A percentile compares a stretch with the other conserved stretches of the same genome.
These are phyloP conservation scores for Apiotrichum domesticum DNA, from an alignment of 1,284 basidiomycete species.

Conservation along the genomic window DNA sequence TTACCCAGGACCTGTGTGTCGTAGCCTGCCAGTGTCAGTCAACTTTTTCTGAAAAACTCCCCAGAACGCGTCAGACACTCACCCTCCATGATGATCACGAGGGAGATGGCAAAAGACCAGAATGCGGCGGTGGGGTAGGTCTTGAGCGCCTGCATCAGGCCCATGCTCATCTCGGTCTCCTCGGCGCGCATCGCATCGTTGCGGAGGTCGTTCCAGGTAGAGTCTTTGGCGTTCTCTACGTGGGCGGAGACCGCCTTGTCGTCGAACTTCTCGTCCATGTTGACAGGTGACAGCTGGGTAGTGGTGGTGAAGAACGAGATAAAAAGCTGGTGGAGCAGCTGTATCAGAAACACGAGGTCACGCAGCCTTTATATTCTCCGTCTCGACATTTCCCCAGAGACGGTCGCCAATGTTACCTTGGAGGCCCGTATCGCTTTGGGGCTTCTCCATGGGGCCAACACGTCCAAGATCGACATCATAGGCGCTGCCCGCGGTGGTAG, in stretches of 20 bases:
- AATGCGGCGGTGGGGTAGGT: constrained; percentile 15
- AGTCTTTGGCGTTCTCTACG: not conserved
- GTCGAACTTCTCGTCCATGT: not conserved
- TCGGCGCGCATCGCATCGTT: constrained; percentile 18
- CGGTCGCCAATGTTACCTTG: too few relatives aligned
- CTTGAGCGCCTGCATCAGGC: constrained; percentile 8
- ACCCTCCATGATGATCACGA: constrained; percentile 12
- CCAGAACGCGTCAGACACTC: not conserved
- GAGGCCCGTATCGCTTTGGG: too few relatives aligned
- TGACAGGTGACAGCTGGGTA: too few relatives aligned
- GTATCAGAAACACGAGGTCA: too few relatives aligned
- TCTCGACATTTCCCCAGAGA: too few relatives aligned
- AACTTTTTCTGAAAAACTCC: too few relatives aligned
- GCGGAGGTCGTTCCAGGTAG: constrained; percentile 1
- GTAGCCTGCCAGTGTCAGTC: constrained; percentile 5
- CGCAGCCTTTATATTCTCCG: too few relatives aligned
- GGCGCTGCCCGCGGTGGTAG: too few relatives aligned
- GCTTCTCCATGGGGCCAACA: too few relatives aligned
- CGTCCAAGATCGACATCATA: too few relatives aligned
- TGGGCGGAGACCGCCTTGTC: not conserved
- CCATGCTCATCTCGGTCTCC: constrained; percentile 10
- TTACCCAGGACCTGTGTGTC: constrained; percentile 10
- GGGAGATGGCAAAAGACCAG: constrained; percentile 18
- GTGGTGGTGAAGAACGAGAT: too few relatives aligned
- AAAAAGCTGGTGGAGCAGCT: too few relatives aligned